phyloP scores from a whole-genome alignment of 495 filamentous ascomycete species.

The Aspergillus nanangensis region DNA sequence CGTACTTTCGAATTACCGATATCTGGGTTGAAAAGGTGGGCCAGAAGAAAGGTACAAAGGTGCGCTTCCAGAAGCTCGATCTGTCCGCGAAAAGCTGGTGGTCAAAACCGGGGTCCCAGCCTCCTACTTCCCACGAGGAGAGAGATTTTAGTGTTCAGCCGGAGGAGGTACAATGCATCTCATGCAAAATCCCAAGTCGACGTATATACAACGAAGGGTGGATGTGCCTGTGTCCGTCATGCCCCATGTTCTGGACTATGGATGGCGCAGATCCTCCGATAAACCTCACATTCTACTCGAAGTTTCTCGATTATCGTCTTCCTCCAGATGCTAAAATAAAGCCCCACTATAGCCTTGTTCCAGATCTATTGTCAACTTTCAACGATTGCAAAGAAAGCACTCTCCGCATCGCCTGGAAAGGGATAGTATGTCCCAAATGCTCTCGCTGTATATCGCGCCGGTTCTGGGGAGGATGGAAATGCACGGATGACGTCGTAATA shows the following conservation, averaged over 20 bases:
- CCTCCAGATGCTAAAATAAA: constrained; percentile 30
- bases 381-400: constrained; percentile 19
- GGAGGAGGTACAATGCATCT: constrained; percentile 27
- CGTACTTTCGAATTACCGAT: constrained; percentile 66
- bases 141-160: constrained; percentile 18
- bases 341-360: constrained; percentile 30
- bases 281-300: constrained; percentile 47
- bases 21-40: constrained; percentile 64
- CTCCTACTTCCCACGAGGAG: constrained; percentile 13
- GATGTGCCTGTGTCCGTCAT: constrained; percentile 62
- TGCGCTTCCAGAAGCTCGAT: constrained; percentile 70
- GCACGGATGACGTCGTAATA: constrained; percentile 23
- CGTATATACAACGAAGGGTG: constrained; percentile 57
- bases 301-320: constrained; percentile 51
- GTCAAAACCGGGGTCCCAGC: constrained; percentile 34
- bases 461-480: constrained; percentile 63
- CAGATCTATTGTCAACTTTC: constrained; percentile 34
- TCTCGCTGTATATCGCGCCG: constrained; percentile 56
- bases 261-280: constrained; percentile 17
- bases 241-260: constrained; percentile 52
- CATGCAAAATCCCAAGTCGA: constrained; percentile 32
- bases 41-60: constrained; percentile 43
- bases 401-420: constrained; percentile 46
- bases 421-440: constrained; percentile 73
- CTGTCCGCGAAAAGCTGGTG: constrained; percentile 64